Evolutionary conservation across 148 eudicot species (phyloP), one percentile per base, ranked within the genome.

Genomic region (Gaultheria prostrata): DNA sequence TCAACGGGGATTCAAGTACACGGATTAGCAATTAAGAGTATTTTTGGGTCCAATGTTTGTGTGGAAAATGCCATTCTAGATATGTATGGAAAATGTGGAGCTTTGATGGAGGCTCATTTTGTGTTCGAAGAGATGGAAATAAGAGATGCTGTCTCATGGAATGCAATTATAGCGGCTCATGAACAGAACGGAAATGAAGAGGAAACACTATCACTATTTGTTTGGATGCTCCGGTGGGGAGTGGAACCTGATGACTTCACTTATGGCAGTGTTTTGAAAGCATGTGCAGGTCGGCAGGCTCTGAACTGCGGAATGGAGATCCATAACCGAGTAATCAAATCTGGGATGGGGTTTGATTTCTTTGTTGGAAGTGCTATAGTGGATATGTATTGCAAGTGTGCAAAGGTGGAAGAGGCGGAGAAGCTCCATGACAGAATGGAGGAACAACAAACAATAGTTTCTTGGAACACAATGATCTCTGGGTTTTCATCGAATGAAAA

Each of bases 11-110:
- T 86, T 79, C 94, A 91, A 85, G 82, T 96, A 72, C 99, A 96
- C 81, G 90, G 93, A 45, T 86, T 96, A 87, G 90, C 92, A 26
- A 78, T 89, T 35, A 96, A 93, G 89, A 89, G 85, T 83, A 90
- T 86, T 51, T 92, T 89, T 15, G 46, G 39, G 76, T 77, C 86
- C 56, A 90, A 91, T 87, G 84, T 90, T 56, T 94, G 97, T 87
- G 99, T 97, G 13, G 88, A 85, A 33, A 97, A 97, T 88, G 94
- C 99, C 74, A 87, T 94, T 82, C 83, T 97, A 84, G 98, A 94
- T 85, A 93, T 93, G 99, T 94, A 97, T 84, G 99, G 97, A 76
- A 94, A 97, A 88, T 95, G 95, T 88, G 97, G 94, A 89, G 92
- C 90, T 75, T 28, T 92, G 77, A 21, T 51, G 32, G 94, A 87